Percentiles rank a stretch among this genome's conserved stretches.
Evolutionary conservation across 345 rosid species (phyloP).

Genomic region (Excoecaria agallocha): DNA sequence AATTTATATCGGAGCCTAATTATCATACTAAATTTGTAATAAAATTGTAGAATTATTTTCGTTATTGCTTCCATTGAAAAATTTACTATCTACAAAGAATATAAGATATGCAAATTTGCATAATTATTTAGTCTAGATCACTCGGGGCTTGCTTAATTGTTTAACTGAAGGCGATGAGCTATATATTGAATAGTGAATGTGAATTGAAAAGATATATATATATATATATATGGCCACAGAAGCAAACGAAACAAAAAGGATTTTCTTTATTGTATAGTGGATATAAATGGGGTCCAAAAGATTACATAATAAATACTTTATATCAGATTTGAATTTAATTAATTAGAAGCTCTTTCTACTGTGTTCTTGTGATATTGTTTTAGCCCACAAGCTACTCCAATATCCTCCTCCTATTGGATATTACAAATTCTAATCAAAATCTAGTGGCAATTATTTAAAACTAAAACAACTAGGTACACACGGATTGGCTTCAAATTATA

Average conservation of each 20-base stretch:
- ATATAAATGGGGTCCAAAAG: background rate
- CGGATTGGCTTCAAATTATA: too few relatives aligned
- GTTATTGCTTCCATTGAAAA: too few relatives aligned
- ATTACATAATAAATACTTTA: background rate
- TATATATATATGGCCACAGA: background rate
- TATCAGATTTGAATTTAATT: background rate
- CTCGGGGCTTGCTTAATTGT: conserved; percentile 1
- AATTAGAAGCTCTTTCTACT: background rate
- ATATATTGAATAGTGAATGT: background rate
- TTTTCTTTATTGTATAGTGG: background rate
- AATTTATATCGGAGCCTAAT: too few relatives aligned
- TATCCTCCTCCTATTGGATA: background rate
- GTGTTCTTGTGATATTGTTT: conserved; percentile 7
- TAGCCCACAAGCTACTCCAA: background rate
- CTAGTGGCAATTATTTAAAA: background rate
- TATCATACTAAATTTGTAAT: too few relatives aligned
- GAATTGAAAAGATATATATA: background rate
- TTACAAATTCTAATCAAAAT: background rate
- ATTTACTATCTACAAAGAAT: too few relatives aligned
- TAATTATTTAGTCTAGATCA: too few relatives aligned
- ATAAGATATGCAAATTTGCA: too few relatives aligned
- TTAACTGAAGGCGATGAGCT: background rate
- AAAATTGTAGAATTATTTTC: too few relatives aligned
- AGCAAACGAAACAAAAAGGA: background rate
- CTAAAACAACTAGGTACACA: too few relatives aligned